Evolutionary conservation across 345 rosid genomes (phyloP).

Genomic region (Turritis glabra): DNA sequence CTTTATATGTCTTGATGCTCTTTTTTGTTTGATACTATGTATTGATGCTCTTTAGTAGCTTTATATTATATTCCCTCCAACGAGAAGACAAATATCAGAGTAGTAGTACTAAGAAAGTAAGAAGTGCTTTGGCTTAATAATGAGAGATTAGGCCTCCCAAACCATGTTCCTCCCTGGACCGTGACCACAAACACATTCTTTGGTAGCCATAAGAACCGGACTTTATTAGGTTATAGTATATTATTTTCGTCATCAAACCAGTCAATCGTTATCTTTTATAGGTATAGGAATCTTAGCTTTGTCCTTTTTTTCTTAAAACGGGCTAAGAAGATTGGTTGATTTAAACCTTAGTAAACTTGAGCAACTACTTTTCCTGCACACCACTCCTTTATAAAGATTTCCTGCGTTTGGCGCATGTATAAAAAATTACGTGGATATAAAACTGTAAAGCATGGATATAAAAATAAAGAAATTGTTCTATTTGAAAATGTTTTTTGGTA

Average conservation of each 20-base stretch:
- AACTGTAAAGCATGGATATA: not conserved
- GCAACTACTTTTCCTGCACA: conserved; percentile 23
- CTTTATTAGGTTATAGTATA: conserved; percentile 13
- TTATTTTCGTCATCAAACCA: conserved; percentile 20
- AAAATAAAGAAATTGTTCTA: not conserved
- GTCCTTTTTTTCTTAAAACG: conserved; percentile 11
- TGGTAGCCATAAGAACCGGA: conserved; percentile 8
- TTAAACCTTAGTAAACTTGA: conserved; percentile 28
- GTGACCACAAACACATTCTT: conserved; percentile 10
- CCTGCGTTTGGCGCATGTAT: not conserved
- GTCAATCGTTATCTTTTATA: conserved; percentile 14
- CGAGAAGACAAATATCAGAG: conserved; percentile 24
- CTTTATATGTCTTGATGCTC: conserved; percentile 31
- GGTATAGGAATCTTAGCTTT: conserved; percentile 18
- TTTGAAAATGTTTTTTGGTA: not conserved
- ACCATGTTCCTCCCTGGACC: conserved; percentile 12
- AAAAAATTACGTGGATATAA: not conserved
- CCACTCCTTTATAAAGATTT: conserved; percentile 28
- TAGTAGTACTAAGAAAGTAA: too few species aligned
- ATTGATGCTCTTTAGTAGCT: conserved; percentile 28
- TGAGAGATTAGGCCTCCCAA: conserved; percentile 7
- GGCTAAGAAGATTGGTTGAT: conserved; percentile 31
- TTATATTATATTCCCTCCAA: conserved; percentile 15
- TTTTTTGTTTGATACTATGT: not conserved
- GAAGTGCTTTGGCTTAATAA: conserved; percentile 21